These are phyloP conservation scores for Phytophthora ohioensis DNA, from an alignment of 352 stramenopile genomes.

Conservation along the genomic window DNA sequence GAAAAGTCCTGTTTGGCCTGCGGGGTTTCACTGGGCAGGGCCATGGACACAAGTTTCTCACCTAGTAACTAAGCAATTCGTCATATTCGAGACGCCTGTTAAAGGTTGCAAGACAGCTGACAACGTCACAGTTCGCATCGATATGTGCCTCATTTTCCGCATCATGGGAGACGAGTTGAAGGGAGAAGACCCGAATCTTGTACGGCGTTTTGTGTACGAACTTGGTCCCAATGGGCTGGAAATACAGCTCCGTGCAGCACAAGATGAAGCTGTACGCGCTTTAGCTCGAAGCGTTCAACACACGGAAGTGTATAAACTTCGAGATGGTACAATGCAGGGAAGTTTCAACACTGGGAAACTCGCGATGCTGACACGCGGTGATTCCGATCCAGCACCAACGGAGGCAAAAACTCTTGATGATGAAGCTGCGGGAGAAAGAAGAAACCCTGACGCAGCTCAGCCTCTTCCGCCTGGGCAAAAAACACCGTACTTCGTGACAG, in stretches of 20 bases:
- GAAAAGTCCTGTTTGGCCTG: constrained; percentile 65
- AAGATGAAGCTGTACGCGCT: constrained; percentile 84
- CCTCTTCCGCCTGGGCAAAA: constrained; percentile 9
- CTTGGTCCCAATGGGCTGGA: constrained; percentile 86
- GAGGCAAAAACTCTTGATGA: constrained; percentile 7
- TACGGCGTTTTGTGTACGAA: constrained; percentile 88
- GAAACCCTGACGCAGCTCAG: constrained; percentile 12
- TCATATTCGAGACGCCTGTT: constrained; percentile 88
- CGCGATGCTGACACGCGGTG: constrained; percentile 18
- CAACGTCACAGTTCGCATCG: constrained; percentile 86
- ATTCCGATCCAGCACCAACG: constrained; percentile 1
- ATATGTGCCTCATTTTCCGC: constrained; percentile 85
- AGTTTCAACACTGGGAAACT: constrained; percentile 60
- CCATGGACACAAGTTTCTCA: constrained; percentile 82
- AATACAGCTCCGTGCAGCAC: constrained; percentile 80
- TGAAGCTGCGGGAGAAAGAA: neutral
- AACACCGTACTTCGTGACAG: constrained; percentile 60
- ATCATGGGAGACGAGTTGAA: constrained; percentile 86
- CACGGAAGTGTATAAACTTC: constrained; percentile 87
- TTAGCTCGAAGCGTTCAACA: constrained; percentile 87
- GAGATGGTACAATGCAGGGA: constrained; percentile 64
- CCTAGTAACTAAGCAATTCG: constrained; percentile 86
- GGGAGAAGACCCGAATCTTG: constrained; percentile 80
- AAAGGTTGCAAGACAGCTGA: constrained; percentile 91
- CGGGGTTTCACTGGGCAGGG: constrained; percentile 74